phyloP scores from a whole-genome alignment of 148 eudicot species.

The Rheum nobile region DNA sequence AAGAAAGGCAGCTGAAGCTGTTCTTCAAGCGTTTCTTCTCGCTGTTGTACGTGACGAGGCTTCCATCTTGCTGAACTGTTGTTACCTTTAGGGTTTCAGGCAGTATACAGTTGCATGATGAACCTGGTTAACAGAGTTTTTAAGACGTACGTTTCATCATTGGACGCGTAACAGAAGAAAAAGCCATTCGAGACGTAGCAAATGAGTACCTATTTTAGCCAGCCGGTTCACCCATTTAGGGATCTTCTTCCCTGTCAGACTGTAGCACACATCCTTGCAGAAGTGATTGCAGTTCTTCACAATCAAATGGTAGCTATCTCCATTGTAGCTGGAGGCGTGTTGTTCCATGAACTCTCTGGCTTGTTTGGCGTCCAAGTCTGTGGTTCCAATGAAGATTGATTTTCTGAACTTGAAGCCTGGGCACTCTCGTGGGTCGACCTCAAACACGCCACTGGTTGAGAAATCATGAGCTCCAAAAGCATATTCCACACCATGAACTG shows the following conservation, averaged over 20 bases:
- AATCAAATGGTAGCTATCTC: slow-evolving; percentile 82
- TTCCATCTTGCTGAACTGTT: slow-evolving; percentile 44
- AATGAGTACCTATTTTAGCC: slow-evolving; percentile 54
- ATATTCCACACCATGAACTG: slow-evolving; percentile 91
- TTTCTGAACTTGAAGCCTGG: slow-evolving; percentile 83
- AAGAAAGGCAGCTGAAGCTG: slow-evolving; percentile 56
- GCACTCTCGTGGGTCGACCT: slow-evolving; percentile 87
- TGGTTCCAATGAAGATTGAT: slow-evolving; percentile 67
- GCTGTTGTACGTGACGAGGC: slow-evolving; percentile 29
- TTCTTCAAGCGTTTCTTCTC: slow-evolving; percentile 60
- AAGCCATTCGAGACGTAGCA: background rate
- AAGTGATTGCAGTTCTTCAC: slow-evolving; percentile 87
- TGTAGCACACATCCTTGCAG: slow-evolving; percentile 71
- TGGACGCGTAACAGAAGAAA: background rate
- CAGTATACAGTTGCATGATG: slow-evolving; percentile 59
- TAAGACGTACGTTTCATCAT: background rate
- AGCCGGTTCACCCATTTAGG: slow-evolving; percentile 91
- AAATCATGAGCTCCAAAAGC: slow-evolving; percentile 95
- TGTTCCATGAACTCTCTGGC: slow-evolving; percentile 76
- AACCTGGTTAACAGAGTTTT: slow-evolving; percentile 29
- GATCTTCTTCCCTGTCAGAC: slow-evolving; percentile 61
- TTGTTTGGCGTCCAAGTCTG: slow-evolving; percentile 47
- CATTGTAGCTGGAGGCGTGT: slow-evolving; percentile 63
- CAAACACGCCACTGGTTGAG: slow-evolving; percentile 81
- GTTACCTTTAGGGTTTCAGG: slow-evolving; percentile 65